phyloP scores from a whole-genome alignment of 495 filamentous ascomycete genomes.

The Hypoxylon cercidicola region DNA sequence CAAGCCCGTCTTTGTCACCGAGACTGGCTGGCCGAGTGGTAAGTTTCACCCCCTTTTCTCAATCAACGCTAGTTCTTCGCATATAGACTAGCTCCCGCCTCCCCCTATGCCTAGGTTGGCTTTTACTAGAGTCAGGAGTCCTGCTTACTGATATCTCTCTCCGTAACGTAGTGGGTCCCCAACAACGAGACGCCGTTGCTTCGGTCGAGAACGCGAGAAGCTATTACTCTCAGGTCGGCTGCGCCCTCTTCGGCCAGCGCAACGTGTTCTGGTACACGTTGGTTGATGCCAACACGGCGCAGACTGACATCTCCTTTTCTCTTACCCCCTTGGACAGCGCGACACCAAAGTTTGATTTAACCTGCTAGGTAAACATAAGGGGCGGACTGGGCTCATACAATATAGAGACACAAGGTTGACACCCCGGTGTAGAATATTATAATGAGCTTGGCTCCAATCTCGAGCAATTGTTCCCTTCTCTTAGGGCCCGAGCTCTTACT shows the following conservation, averaged over 20 bases:
- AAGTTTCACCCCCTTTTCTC: conserved; percentile 48
- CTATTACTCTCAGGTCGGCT: conserved; percentile 78
- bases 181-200: conserved; percentile 67
- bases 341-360: conserved; percentile 61
- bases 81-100: too few relatives aligned
- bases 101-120: neutral
- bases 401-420: too few relatives aligned
- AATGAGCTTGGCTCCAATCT: too few relatives aligned
- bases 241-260: conserved; percentile 67
- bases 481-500: too few relatives aligned
- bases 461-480: too few relatives aligned
- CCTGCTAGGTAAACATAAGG: conserved; percentile 46
- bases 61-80: neutral
- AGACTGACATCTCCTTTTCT: conserved; percentile 37
- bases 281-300: conserved; percentile 63
- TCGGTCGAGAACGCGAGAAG: conserved; percentile 69
- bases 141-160: conserved; percentile 3
- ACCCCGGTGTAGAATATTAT: too few relatives aligned
- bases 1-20: conserved; percentile 81
- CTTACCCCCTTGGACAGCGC: conserved; percentile 54
- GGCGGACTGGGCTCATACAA: too few relatives aligned
- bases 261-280: conserved; percentile 78
- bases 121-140: neutral
- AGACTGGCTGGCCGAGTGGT: conserved; percentile 81
- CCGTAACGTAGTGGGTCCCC: conserved; percentile 53